A percentile compares a stretch with the other conserved stretches of the same genome.
These are phyloP conservation scores for Coemansia sp. DNA, from an alignment of 192 early-diverging fungal genomes.

Conservation along the genomic window DNA sequence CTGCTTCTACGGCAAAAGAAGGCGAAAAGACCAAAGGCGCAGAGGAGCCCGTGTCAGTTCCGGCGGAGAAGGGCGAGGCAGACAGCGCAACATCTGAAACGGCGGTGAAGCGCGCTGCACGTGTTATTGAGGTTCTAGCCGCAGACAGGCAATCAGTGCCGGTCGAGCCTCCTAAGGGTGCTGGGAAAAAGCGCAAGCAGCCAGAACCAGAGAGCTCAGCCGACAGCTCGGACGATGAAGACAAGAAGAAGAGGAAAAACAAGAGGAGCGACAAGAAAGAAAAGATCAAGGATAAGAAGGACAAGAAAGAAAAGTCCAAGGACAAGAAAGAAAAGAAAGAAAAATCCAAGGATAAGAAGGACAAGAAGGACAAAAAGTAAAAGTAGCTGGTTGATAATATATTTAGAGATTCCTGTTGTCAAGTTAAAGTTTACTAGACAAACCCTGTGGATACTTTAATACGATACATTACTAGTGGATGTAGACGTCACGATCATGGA, in stretches of 20 bases:
- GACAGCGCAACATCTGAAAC: not conserved
- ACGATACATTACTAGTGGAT: slow-evolving; percentile 8
- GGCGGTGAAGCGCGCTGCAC: slow-evolving; percentile 8
- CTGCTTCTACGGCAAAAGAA: not conserved
- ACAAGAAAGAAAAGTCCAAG: slow-evolving; percentile 13
- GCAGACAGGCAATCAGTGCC: not conserved
- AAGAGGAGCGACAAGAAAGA: slow-evolving; percentile 10
- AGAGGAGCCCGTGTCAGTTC: not conserved
- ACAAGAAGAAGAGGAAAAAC: slow-evolving; percentile 8
- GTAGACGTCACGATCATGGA: slow-evolving; percentile 40
- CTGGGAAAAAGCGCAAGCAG: slow-evolving; percentile 4
- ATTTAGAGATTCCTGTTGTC: not conserved
- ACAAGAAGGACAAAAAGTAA: slow-evolving; percentile 11
- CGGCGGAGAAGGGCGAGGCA: not conserved
- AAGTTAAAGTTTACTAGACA: not conserved
- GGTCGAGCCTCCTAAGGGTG: not conserved
- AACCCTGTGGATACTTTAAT: not conserved
- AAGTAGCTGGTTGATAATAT: slow-evolving; percentile 9
- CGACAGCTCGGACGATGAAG: slow-evolving; percentile 3
- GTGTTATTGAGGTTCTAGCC: slow-evolving; percentile 16
- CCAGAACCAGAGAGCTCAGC: not conserved
- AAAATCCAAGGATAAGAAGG: not conserved
- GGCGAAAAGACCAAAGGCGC: not conserved
- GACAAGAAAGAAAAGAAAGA: slow-evolving; percentile 6
- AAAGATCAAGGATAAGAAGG: slow-evolving; percentile 4